Evolutionary conservation across 2,329 filamentous ascomycete genomes (phyloP), one percentile per base, ranked within the genome.

Genomic region (Hortaea sp.): DNA sequence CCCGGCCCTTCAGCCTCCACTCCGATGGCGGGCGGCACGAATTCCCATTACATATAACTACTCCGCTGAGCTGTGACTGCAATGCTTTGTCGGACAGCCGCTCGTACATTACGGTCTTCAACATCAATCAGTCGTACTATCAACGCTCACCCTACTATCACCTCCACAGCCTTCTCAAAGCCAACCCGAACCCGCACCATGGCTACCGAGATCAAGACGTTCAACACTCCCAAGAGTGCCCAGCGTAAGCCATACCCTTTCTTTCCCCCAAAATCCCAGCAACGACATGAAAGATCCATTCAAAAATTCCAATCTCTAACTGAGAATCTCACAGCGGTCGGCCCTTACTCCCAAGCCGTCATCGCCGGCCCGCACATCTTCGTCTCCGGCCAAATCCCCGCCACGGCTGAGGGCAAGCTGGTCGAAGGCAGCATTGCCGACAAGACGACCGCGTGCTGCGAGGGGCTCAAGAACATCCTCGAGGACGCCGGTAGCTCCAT

Each of bases 391-490:
- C 79, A 86, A 68, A 89, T 94, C 63, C 88, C 87, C 52, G 78
- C 79, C 53, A 79, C 84, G 63, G 69, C 73, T 39, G 66, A 69
- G 45, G 78, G 76, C 51, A 73, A 77, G 53, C 69, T 85, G 45
- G 71, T 84, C 52, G 69, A 77, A 40, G 82, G 82, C 43, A 76
- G 71, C 60, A 78, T 87, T 56, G 75, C 77, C 46, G 76, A 88
- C 57, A 78, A 83, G 66, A 86, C 84, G 57, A 77, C 77, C 54
- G 76, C 77, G 58, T 84, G 79, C 73, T 82, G 82, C 69, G 75
- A 84, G 68, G 94, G 94, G 69, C 78, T 95, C 62, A 77, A 83
- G 66, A 85, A 85, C 39, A 87, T 97, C 47, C 79, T 97, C 43
- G 77, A 81, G 50, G 87, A 82, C 58, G 88, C 88, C 27, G 88